These are phyloP conservation scores for Priceomyces carsonii DNA, from an alignment of 805 yeast species.

Conservation along the genomic window DNA sequence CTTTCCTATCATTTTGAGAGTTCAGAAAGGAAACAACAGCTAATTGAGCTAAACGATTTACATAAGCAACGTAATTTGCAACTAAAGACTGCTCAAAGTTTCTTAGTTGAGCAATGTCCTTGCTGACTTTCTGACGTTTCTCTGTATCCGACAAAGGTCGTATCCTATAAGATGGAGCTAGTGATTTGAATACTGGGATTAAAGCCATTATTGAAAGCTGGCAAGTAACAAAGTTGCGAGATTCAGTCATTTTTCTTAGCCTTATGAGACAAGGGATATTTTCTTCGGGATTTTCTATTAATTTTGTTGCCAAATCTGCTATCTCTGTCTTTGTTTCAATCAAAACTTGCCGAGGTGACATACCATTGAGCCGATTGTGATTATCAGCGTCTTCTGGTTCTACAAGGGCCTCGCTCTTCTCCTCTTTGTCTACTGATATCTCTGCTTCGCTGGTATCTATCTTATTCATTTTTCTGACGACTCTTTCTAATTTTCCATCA, in stretches of 20 bases:
- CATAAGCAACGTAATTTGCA: constrained; percentile 63
- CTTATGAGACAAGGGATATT: constrained; percentile 64
- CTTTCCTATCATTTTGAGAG: constrained; percentile 33
- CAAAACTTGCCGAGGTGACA: constrained; percentile 54
- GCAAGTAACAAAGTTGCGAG: constrained; percentile 63
- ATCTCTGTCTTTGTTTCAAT: constrained; percentile 74
- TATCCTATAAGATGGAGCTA: constrained; percentile 86
- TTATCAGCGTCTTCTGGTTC: constrained; percentile 18
- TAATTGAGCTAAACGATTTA: constrained; percentile 53
- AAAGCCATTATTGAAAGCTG: constrained; percentile 77
- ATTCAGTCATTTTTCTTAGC: constrained; percentile 66
- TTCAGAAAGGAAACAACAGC: constrained; percentile 39
- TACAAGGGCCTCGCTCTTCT: constrained; percentile 13
- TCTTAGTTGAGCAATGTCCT: constrained; percentile 77
- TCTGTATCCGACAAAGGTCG: constrained; percentile 82
- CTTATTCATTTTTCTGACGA: constrained; percentile 39
- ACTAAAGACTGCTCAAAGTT: constrained; percentile 80
- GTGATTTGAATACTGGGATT: constrained; percentile 78
- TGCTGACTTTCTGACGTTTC: constrained; percentile 76
- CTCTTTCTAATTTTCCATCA: constrained; percentile 76
- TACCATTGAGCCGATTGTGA: constrained; percentile 47
- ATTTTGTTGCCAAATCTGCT: constrained; percentile 73
- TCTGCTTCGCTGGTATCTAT: no score
- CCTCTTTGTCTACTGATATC: constrained; percentile 15
- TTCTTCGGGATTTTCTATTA: constrained; percentile 90